These are phyloP conservation scores for Polygonum aviculare DNA, from an alignment of 148 eudicot species.

Conservation along the genomic window DNA sequence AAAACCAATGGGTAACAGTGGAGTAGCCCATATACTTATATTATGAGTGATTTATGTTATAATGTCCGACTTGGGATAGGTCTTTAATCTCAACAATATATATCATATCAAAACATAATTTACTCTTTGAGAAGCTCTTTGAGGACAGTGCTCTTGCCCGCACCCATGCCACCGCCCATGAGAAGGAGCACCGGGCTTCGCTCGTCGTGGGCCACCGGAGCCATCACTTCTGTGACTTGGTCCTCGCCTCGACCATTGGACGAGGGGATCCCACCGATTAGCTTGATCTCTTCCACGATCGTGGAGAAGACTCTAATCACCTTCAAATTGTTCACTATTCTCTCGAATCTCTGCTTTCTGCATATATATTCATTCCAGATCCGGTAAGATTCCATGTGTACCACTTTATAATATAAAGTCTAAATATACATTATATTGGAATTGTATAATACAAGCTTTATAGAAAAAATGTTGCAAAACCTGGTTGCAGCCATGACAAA, in stretches of 20 bases:
- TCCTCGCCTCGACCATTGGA: conserved; percentile 14
- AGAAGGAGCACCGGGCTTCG: conserved; percentile 79
- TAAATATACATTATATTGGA: too few relatives aligned
- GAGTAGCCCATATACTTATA: too few relatives aligned
- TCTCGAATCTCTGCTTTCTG: conserved; percentile 80
- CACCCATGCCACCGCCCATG: conserved; percentile 99
- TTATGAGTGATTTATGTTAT: too few relatives aligned
- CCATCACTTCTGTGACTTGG: conserved; percentile 68
- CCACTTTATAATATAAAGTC: not conserved
- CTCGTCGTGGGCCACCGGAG: conserved; percentile 55
- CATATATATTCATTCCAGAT: too few relatives aligned
- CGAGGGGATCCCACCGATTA: conserved; percentile 32
- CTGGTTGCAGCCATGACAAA: conserved; percentile 77
- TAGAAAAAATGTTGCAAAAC: conserved; percentile 14
- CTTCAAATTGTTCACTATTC: conserved; percentile 46
- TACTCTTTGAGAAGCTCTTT: conserved; percentile 78
- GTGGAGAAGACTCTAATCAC: conserved; percentile 55
- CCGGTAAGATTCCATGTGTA: too few relatives aligned
- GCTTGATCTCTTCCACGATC: conserved; percentile 74
- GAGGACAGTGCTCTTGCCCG: conserved; percentile 94
- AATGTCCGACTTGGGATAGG: too few relatives aligned
- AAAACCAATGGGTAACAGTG: too few relatives aligned
- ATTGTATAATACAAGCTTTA: too few relatives aligned
- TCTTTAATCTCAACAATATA: too few relatives aligned
- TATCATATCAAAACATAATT: too few relatives aligned